phyloP scores from a whole-genome alignment of 768 basidiomycete genomes.

The Mycena metata region DNA sequence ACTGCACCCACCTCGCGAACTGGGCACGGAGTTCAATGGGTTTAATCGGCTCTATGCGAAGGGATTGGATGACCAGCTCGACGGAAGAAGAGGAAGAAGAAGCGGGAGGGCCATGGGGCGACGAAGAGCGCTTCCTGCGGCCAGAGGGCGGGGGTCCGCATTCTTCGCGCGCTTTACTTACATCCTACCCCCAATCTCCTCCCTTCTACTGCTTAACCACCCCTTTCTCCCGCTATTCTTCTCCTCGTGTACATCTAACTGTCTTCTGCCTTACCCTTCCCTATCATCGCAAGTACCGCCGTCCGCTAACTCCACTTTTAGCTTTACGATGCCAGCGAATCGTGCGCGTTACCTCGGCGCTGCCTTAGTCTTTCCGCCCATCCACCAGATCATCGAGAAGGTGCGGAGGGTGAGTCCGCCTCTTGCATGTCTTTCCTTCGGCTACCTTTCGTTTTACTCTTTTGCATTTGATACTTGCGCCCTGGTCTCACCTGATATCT shows the following conservation, averaged over 20 bases:
- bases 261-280: neutral
- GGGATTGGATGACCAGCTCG: too few species aligned
- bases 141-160: slow-evolving; percentile 3
- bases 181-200: neutral
- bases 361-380: slow-evolving; percentile 58
- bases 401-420: slow-evolving; percentile 46
- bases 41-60: slow-evolving; percentile 56
- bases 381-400: slow-evolving; percentile 46
- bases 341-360: slow-evolving; percentile 41
- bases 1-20: slow-evolving; percentile 60
- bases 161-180: neutral
- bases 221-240: too few species aligned
- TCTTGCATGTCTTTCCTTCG: neutral
- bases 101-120: neutral
- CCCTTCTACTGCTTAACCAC: neutral
- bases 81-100: neutral
- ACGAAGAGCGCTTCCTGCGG: neutral
- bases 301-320: neutral
- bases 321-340: slow-evolving; percentile 8
- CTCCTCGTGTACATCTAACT: too few species aligned
- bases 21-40: slow-evolving; percentile 59
- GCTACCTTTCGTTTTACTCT: too few species aligned
- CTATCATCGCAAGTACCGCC: neutral
- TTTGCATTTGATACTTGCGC: too few species aligned
- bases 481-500: too few species aligned